phyloP scores from a whole-genome alignment of 371 early-diverging fungal genomes.

The Mucor sp. region DNA sequence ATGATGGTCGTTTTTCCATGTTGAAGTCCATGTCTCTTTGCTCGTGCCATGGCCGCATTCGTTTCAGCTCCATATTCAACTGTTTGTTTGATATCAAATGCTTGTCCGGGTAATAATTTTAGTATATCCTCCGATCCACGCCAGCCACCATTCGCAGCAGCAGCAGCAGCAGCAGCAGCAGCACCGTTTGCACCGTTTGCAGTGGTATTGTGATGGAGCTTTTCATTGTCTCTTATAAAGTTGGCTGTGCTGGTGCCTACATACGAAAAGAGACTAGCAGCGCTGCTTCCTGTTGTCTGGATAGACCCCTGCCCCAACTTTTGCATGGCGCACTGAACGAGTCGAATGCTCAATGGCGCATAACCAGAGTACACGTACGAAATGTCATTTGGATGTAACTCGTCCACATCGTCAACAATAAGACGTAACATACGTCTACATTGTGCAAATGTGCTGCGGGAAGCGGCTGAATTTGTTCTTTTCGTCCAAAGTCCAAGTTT shows the following conservation, averaged over 20 bases:
- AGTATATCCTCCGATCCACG: slow-evolving; percentile 86
- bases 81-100: slow-evolving; percentile 77
- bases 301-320: slow-evolving; percentile 29
- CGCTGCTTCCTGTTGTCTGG: slow-evolving; percentile 16
- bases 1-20: slow-evolving; percentile 78
- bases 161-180: too few species aligned
- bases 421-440: slow-evolving; percentile 75
- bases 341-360: slow-evolving; percentile 86
- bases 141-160: slow-evolving; percentile 63
- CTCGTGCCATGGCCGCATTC: slow-evolving; percentile 50
- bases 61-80: slow-evolving; percentile 60
- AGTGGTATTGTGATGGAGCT: not conserved
- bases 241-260: slow-evolving; percentile 26
- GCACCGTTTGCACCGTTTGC: too few species aligned
- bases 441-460: slow-evolving; percentile 54
- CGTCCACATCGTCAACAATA: slow-evolving; percentile 87
- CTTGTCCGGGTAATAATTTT: slow-evolving; percentile 72
- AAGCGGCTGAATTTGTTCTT: slow-evolving; percentile 41
- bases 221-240: slow-evolving; percentile 15
- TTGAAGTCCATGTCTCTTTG: slow-evolving; percentile 60
- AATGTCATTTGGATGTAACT: slow-evolving; percentile 84
- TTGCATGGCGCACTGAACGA: slow-evolving; percentile 84
- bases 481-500: slow-evolving; percentile 67
- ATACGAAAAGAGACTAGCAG: slow-evolving; percentile 41
- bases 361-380: slow-evolving; percentile 95